Evolutionary conservation across 495 filamentous ascomycete species (phyloP), one percentile per base, ranked within the genome.

Genomic region (Cercophora newfieldiana): DNA sequence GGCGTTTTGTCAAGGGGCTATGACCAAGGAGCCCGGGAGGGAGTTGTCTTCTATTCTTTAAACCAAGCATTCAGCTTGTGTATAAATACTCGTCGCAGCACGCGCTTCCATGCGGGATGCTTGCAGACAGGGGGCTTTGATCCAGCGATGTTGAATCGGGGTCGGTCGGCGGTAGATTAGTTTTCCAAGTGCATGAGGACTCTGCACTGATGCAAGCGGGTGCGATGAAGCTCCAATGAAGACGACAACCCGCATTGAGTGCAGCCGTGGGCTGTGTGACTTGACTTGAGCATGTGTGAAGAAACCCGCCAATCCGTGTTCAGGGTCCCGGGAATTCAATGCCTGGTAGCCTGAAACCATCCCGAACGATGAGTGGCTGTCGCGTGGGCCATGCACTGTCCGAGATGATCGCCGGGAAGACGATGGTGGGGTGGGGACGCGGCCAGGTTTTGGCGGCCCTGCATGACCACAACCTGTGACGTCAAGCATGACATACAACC

Each of bases 401-500:
- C 4, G 18, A n/a, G 5, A 4, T 21, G 54, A 54, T 58, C 31
- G 22, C 21, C n/a, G 19, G n/a, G 25, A 59, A 48, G 19, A 56
- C 53, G 61, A 50, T 33, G 47, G 60, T 62, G 60, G 65, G 60
- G 24, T 55, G 31, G 3, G 19, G 66, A 49, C 7, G 48, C 57
- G 66, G 66, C 60, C 57, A 57, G 44, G 51, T 51, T 67, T 67
- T 19, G 6, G 12, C n/a, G 37, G 6, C 12, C 24, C 48, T 21
- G 51, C 47, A 60, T 60, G 58, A 60, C 30, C 58, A 22, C 16
- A 24, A 49, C 16, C 25, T 59, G 68, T 70, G 68, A 70, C 68
- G 68, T 70, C 68, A 70, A 26, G 28, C 55, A 70, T 66, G 61
- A 61, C 68, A 61, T 62, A 1, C 51, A 16, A 12, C n/a, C 61